Base-by-base conservation (phyloP, 495 filamentous ascomycete genomes). In the Aspergillus leporis region DNA sequence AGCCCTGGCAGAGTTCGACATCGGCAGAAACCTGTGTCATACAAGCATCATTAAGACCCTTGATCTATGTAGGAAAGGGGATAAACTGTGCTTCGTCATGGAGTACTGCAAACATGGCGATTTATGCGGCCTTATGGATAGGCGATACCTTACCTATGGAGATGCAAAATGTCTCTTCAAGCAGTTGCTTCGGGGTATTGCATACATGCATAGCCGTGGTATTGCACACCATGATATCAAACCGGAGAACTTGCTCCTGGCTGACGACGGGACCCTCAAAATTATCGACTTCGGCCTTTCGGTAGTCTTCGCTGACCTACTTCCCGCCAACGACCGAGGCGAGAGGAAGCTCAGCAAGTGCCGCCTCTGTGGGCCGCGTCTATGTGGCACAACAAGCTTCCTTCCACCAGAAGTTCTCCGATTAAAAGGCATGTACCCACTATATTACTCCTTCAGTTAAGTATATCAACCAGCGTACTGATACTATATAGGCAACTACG, bases 141-240 rank as follows among this genome's bases (percentile, higher is more conserved):
- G 83, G 60, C 77, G 80, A 47, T 86, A 87, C 63, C 81, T 92
- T 51, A 78, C 70, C 32, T 70, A 73, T 3, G 78, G 83, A 2
- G 85, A 89, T 55, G 81, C 83, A 45, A 67, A 86, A 13, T 94
- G 90, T 70, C 75, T 92, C 58, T 92, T 92, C 80, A 92, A 92
- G 76, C 89, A 92, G 71, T 76, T 92, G 19, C 71, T 91, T 40
- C 84, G 85, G 43, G 88, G 87, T 21, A 78, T 90, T 48, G 78
- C 83, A 55, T 89, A 90, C 62, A 73, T 91, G 34, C 88, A 91
- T 68, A 72, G 73, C 51, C 81, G 87, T 61, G 89, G 88, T 45
- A 87, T 91, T 62, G 89, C 88, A 22, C 89, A 92, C 64, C 85
- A 89, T n/a, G 90, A 93, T 67, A 83, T 92, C 74, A 93, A 92